Conservation (phyloP, 2,329 filamentous ascomycete genomes). For the Alternaria hordeiaustralica region DNA sequence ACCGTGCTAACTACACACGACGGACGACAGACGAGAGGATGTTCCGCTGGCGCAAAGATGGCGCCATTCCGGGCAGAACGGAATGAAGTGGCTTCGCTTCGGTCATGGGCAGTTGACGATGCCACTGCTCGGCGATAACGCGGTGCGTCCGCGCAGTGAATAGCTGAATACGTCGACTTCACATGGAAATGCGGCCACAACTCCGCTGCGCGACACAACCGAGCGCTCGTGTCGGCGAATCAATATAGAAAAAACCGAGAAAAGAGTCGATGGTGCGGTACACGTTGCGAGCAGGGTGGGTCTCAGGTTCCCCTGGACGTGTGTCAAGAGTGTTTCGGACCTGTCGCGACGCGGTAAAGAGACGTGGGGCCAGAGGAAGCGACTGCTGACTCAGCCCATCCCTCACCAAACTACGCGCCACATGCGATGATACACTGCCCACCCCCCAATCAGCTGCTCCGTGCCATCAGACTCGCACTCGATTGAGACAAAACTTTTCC, state of each 20-base stretch:
- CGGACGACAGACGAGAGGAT: not conserved
- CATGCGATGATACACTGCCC: constrained; percentile 3
- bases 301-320: constrained; percentile 24
- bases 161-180: constrained; percentile 4
- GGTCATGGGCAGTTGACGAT: constrained; percentile 1
- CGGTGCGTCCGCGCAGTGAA: constrained; percentile 10
- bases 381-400: constrained; percentile 19
- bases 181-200: constrained; percentile 10
- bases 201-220: constrained; percentile 10
- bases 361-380: constrained; percentile 15
- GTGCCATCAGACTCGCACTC: not conserved
- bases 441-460: constrained; percentile 16
- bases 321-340: constrained; percentile 37
- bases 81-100: constrained; percentile 5
- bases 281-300: constrained; percentile 26
- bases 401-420: constrained; percentile 14
- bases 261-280: constrained; percentile 32
- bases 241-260: constrained; percentile 15
- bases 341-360: constrained; percentile 28
- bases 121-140: constrained; percentile 10
- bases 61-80: not conserved
- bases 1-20: not conserved
- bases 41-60: not conserved
- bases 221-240: constrained; percentile 24
- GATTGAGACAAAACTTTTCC: constrained; percentile 4